Percentiles rank a stretch among this genome's conserved stretches.
Conservation (phyloP, 2,329 filamentous ascomycete species). For the Penicillium sp. region DNA sequence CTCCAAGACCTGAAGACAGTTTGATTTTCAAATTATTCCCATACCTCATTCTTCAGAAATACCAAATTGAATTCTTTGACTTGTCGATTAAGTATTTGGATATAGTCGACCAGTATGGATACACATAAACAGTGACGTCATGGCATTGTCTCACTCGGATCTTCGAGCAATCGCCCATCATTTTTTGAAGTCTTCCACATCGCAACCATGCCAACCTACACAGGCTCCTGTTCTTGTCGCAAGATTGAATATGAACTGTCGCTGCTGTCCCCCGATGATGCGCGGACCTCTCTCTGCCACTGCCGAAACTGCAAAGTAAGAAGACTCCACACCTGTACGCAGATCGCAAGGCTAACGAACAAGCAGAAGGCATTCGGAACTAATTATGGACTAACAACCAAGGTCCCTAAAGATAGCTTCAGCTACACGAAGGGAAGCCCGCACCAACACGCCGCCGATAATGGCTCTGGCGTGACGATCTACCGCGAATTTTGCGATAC, state of each 20-base stretch:
- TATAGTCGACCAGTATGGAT: too few species aligned
- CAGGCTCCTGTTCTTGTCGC: not conserved
- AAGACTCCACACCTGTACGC: too few species aligned
- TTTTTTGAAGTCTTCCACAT: too few species aligned
- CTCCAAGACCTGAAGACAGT: not conserved
- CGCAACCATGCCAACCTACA: not conserved
- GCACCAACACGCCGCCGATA: conserved; percentile 52
- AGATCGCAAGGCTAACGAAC: too few species aligned
- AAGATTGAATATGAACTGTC: not conserved
- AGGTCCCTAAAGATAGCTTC: conserved; percentile 50
- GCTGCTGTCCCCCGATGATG: conserved; percentile 32
- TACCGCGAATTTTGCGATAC: conserved; percentile 56
- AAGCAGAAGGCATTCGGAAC: conserved; percentile 53
- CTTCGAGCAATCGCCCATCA: too few species aligned
- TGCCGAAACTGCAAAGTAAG: conserved; percentile 55
- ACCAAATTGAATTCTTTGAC: too few species aligned
- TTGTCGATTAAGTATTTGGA: too few species aligned
- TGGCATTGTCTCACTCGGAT: too few species aligned
- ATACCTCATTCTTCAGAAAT: too few species aligned
- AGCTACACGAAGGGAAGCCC: conserved; percentile 42
- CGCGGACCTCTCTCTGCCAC: conserved; percentile 56
- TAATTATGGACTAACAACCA: conserved; percentile 56
- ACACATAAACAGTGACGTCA: too few species aligned
- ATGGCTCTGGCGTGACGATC: conserved; percentile 50
- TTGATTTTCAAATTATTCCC: not conserved